phyloP scores from a whole-genome alignment of 1,139 yeast genomes.

The Scheffersomyces illinoinensis region DNA sequence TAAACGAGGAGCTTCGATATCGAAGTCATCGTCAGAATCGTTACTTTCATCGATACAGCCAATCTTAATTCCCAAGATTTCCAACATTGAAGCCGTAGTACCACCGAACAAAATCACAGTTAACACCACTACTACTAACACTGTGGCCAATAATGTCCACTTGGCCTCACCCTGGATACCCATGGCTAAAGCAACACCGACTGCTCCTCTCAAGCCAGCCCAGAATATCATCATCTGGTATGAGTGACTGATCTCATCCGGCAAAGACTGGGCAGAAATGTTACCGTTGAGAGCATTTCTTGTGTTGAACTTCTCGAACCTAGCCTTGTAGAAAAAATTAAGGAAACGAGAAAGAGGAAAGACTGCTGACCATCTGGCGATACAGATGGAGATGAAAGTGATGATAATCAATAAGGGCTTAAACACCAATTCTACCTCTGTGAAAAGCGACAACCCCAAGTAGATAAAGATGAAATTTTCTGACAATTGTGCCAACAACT shows the following conservation, averaged over 20 bases:
- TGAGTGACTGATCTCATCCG: conserved; percentile 91
- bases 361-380: conserved; percentile 96
- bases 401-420: conserved; percentile 90
- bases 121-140: conserved; percentile 90
- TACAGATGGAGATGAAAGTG: conserved; percentile 86
- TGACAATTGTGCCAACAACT: conserved; percentile 87
- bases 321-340: conserved; percentile 73
- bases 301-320: conserved; percentile 40
- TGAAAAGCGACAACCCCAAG: conserved; percentile 88
- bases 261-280: conserved; percentile 44
- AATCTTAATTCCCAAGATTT: conserved; percentile 86
- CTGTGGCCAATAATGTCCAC: conserved; percentile 87
- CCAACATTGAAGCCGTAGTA: conserved; percentile 97
- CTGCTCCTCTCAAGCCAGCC: conserved; percentile 99
- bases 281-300: conserved; percentile 40
- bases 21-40: conserved; percentile 92
- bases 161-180: conserved; percentile 95
- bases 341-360: conserved; percentile 87
- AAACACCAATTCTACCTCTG: conserved; percentile 93
- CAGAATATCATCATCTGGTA: conserved; percentile 99
- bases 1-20: conserved; percentile 73
- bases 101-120: conserved; percentile 98
- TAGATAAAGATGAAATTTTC: conserved; percentile 97
- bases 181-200: conserved; percentile 98
- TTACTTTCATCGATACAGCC: conserved; percentile 79